A percentile compares a stretch with the other conserved stretches of the same genome.
Conservation (phyloP, 371 early-diverging fungal genomes). For the Dinochytrium kinnereticum region DNA sequence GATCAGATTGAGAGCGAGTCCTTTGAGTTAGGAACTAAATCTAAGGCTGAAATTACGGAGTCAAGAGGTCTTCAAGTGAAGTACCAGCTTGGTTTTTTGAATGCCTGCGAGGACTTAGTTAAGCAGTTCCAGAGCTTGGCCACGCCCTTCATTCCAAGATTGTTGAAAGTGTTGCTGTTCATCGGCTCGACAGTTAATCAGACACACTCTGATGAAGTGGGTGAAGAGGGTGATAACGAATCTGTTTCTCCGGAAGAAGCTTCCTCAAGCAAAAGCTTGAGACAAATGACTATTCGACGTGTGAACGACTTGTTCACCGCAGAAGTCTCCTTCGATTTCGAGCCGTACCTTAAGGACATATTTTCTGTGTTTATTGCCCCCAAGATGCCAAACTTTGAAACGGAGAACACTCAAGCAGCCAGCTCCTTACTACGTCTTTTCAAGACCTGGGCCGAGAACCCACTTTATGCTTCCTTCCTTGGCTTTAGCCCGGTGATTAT, state of each 20-base stretch:
- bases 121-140: constrained; percentile 78
- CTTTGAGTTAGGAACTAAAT: constrained; percentile 15
- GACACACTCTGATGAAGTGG: constrained; percentile 31
- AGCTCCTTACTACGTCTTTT: constrained; percentile 81
- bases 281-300: constrained; percentile 74
- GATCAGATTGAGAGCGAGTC: background rate
- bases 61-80: constrained; percentile 56
- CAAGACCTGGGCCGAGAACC: constrained; percentile 72
- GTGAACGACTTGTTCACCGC: constrained; percentile 78
- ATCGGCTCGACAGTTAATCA: constrained; percentile 56
- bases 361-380: constrained; percentile 71
- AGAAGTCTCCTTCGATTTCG: constrained; percentile 70
- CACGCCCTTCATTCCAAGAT: constrained; percentile 68
- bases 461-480: constrained; percentile 68
- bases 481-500: constrained; percentile 65
- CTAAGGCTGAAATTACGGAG: background rate
- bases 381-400: constrained; percentile 70
- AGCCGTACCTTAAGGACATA: constrained; percentile 74
- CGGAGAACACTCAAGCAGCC: constrained; percentile 85
- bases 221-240: constrained; percentile 23
- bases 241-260: constrained; percentile 38
- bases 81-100: constrained; percentile 81
- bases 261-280: constrained; percentile 58
- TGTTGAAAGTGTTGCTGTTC: constrained; percentile 69
- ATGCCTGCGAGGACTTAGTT: constrained; percentile 77